phyloP scores from a whole-genome alignment of 176 grass and related monocot genomes.

The Metroxylon sagu region DNA sequence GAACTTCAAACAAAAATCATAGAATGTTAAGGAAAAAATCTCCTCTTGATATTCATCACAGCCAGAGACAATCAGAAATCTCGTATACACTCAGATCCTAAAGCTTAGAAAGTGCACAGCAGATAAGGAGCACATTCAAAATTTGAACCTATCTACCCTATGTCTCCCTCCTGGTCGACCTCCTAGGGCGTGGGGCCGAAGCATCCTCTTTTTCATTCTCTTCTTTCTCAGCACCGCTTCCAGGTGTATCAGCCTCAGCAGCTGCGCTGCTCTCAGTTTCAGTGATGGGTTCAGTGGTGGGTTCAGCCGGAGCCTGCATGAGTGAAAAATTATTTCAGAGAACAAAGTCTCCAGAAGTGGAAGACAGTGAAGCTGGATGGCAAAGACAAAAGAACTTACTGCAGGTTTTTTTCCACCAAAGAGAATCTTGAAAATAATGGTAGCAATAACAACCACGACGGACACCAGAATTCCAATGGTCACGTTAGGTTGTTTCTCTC shows the following conservation, averaged over 20 bases:
- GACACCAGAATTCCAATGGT: constrained; percentile 70
- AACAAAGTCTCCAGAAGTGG: not conserved
- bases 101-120: not conserved
- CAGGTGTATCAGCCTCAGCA: constrained; percentile 20
- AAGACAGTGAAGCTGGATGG: not conserved
- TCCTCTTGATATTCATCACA: no score
- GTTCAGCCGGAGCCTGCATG: constrained; percentile 33
- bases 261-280: constrained; percentile 9
- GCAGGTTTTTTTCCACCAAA: constrained; percentile 64
- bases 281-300: constrained; percentile 14
- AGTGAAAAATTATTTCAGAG: not conserved
- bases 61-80: no score
- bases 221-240: constrained; percentile 51
- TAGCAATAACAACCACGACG: constrained; percentile 40
- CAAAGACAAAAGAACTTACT: constrained; percentile 25
- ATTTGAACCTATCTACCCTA: not conserved
- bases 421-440: constrained; percentile 47
- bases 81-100: constrained; percentile 8
- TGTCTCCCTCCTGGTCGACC: constrained; percentile 52
- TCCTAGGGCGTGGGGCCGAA: constrained; percentile 33
- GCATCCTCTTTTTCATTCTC: constrained; percentile 41
- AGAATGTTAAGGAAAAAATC: no score
- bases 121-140: not conserved
- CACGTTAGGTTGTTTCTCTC: constrained; percentile 83
- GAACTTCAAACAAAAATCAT: no score